Conservation (phyloP, 345 rosid genomes). For the Boechera retrofracta region DNA sequence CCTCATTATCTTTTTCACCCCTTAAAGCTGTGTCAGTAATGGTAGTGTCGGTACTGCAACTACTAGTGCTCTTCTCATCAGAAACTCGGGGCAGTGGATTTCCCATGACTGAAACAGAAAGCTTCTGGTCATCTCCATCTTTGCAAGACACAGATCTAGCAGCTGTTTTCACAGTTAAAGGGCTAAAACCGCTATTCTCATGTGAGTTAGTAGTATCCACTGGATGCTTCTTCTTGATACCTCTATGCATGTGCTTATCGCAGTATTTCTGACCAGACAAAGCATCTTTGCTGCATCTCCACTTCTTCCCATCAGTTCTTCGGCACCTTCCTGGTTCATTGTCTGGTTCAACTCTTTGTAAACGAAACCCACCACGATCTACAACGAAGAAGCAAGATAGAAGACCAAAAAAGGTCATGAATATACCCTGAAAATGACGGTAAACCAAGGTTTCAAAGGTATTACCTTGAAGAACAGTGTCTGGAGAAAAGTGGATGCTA, state of each 20-base stretch:
- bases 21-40: constrained; percentile 53
- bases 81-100: constrained; percentile 27
- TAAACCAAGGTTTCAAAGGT: background rate
- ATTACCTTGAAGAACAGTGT: constrained; percentile 56
- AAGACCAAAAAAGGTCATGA: background rate
- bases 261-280: constrained; percentile 69
- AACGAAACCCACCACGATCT: constrained; percentile 43
- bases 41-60: constrained; percentile 64
- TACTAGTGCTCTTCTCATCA: constrained; percentile 45
- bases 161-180: constrained; percentile 17
- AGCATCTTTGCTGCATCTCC: constrained; percentile 69
- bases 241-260: constrained; percentile 69
- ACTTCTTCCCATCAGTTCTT: constrained; percentile 86
- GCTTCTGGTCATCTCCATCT: constrained; percentile 34
- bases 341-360: constrained; percentile 41
- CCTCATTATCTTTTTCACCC: constrained; percentile 40
- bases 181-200: background rate
- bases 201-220: constrained; percentile 27
- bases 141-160: constrained; percentile 19
- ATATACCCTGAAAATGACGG: background rate
- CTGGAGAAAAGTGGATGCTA: constrained; percentile 55
- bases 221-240: constrained; percentile 51
- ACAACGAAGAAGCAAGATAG: constrained; percentile 26
- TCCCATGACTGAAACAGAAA: constrained; percentile 48
- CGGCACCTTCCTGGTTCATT: constrained; percentile 64